A percentile compares a stretch with the other conserved stretches of the same genome.
These are phyloP conservation scores for Neofusicoccum sp. DNA, from an alignment of 2,329 filamentous ascomycete genomes.

Conservation along the genomic window DNA sequence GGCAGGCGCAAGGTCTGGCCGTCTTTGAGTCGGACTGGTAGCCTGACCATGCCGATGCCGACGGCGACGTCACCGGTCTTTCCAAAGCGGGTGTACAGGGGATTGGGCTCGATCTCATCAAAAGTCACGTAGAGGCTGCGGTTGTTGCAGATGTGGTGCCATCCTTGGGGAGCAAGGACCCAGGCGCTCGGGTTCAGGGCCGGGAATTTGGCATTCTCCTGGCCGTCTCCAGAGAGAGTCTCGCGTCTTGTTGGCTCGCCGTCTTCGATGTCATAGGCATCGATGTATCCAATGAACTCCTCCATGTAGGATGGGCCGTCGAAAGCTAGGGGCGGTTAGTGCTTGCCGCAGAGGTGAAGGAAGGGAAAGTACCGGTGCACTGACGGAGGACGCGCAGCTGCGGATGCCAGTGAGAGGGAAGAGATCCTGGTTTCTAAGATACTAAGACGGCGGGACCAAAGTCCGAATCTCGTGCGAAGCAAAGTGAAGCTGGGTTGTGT, in stretches of 20 bases:
- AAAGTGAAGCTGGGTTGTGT: too few species aligned
- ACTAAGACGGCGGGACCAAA: too few species aligned
- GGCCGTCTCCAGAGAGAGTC: neutral
- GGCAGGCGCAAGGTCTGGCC: neutral
- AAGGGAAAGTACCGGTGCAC: too few species aligned
- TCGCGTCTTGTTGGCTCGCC: neutral
- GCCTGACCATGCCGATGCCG: conserved; percentile 4
- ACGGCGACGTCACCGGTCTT: conserved; percentile 2
- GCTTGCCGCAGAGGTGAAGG: neutral
- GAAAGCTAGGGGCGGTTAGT: neutral
- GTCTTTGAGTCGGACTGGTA: neutral
- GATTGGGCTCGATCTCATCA: conserved; percentile 6
- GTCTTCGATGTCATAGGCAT: conserved; percentile 7
- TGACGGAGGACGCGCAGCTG: too few species aligned
- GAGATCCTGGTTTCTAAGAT: too few species aligned
- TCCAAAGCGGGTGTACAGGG: neutral
- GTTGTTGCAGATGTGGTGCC: conserved; percentile 16
- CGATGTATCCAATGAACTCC: conserved; percentile 12
- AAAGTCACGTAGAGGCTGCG: neutral
- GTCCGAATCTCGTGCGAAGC: too few species aligned
- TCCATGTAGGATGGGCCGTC: neutral
- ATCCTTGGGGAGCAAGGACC: conserved; percentile 12
- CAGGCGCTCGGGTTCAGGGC: conserved; percentile 3
- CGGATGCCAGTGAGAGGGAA: too few species aligned
- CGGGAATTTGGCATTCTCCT: conserved; percentile 5